Evolutionary conservation across 1,139 yeast genomes (phyloP).

Genomic region (Geotrichum carabidarum): DNA sequence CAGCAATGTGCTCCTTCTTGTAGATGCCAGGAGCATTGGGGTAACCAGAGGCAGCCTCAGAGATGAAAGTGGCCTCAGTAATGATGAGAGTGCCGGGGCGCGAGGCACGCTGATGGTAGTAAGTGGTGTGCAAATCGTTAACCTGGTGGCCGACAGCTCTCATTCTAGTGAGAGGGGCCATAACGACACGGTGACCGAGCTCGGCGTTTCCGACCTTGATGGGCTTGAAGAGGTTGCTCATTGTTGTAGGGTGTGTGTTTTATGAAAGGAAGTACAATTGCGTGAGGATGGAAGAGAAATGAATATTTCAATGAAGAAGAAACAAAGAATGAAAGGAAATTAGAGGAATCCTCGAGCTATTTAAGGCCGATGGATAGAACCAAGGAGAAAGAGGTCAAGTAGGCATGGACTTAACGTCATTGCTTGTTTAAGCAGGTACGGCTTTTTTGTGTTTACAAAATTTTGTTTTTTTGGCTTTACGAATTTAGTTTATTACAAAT

Average conservation of each 20-base stretch:
- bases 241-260: neutral
- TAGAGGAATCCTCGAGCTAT: too few species aligned
- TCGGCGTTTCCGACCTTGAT: slow-evolving; percentile 26
- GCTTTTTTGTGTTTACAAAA: too few species aligned
- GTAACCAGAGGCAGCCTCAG: slow-evolving; percentile 39
- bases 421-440: too few species aligned
- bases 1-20: slow-evolving; percentile 44
- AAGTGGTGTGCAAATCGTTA: slow-evolving; percentile 45
- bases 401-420: too few species aligned
- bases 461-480: too few species aligned
- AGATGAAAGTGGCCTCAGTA: slow-evolving; percentile 42
- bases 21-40: slow-evolving; percentile 52
- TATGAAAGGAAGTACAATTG: neutral
- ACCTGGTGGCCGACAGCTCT: slow-evolving; percentile 34
- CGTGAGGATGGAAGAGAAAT: neutral
- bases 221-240: slow-evolving; percentile 23
- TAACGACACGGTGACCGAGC: slow-evolving; percentile 41
- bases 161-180: slow-evolving; percentile 49
- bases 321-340: too few species aligned
- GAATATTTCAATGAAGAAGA: neutral
- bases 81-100: slow-evolving; percentile 47
- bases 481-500: too few species aligned
- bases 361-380: too few species aligned
- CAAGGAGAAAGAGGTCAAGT: too few species aligned
- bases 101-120: slow-evolving; percentile 50